phyloP scores from a whole-genome alignment of 2,329 filamentous ascomycete genomes.

The Aureobasidium vineae region DNA sequence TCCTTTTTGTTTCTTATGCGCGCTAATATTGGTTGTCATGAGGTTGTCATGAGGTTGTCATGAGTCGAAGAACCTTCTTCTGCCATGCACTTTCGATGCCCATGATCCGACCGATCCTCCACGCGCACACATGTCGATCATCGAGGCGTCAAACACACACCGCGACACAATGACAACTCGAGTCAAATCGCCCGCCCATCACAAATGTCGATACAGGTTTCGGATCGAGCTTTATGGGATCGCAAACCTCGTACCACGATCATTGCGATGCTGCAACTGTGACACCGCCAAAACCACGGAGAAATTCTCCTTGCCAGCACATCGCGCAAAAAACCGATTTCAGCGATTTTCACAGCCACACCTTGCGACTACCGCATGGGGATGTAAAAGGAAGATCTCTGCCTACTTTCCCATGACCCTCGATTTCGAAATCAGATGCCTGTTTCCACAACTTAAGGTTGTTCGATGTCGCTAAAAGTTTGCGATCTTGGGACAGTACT shows the following conservation, averaged over 20 bases:
- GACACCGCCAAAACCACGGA: not conserved
- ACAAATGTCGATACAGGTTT: not conserved
- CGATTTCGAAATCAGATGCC: not conserved
- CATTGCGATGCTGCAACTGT: not conserved
- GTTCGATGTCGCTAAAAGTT: not conserved
- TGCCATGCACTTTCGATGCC: not conserved
- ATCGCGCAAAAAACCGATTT: not conserved
- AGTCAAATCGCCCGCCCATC: not conserved
- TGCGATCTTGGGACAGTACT: not conserved
- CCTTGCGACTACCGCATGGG: not conserved
- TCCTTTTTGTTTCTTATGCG: not conserved
- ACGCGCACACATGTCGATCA: constrained; percentile 5
- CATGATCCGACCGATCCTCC: constrained; percentile 7
- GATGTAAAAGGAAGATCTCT: constrained; percentile 7
- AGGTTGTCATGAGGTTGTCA: not conserved
- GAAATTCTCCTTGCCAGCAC: not conserved
- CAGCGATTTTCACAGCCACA: not conserved
- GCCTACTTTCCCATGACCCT: not conserved
- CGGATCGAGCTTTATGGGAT: not conserved
- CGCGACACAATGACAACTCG: not conserved
- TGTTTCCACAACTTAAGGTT: constrained; percentile 4
- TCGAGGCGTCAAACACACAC: not conserved
- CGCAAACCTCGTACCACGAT: not conserved
- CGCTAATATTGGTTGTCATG: constrained; percentile 5
- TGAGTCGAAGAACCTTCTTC: constrained; percentile 8